Evolutionary conservation across 768 basidiomycete genomes (phyloP).

Genomic region (Leucocoprinus leucothites): DNA sequence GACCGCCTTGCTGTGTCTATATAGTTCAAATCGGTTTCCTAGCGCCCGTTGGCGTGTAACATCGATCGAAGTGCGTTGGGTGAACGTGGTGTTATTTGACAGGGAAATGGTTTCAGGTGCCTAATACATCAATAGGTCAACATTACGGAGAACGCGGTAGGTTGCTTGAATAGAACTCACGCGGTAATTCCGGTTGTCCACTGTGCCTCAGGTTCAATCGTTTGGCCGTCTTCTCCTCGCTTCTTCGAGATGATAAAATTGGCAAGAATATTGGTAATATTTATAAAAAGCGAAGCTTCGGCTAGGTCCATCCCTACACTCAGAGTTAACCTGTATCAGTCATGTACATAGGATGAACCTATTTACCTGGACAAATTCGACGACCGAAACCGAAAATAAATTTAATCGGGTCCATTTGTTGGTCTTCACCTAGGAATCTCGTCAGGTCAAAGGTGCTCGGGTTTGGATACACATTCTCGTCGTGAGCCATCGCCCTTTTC

Average conservation of each 20-base stretch:
- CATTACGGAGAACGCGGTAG: no score
- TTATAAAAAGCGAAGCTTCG: neutral
- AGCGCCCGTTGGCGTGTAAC: neutral
- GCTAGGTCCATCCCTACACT: neutral
- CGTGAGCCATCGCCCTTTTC: slow-evolving; percentile 30
- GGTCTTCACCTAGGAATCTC: slow-evolving; percentile 26
- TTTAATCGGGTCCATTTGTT: slow-evolving; percentile 27
- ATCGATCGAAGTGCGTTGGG: neutral
- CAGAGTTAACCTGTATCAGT: no score
- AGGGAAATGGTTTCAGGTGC: slow-evolving; percentile 23
- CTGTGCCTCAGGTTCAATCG: slow-evolving; percentile 30
- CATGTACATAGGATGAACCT: neutral
- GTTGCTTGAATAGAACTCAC: no score
- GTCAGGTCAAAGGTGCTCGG: slow-evolving; percentile 31
- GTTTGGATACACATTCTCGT: slow-evolving; percentile 32
- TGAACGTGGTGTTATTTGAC: slow-evolving; percentile 23
- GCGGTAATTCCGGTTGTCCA: slow-evolving; percentile 20
- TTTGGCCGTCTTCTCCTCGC: slow-evolving; percentile 22
- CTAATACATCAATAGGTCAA: slow-evolving; percentile 6
- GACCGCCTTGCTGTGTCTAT: no score
- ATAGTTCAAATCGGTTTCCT: no score
- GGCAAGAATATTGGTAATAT: neutral
- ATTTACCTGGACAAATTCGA: slow-evolving; percentile 27
- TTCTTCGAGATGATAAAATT: neutral
- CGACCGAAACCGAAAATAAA: slow-evolving; percentile 35